Evolutionary conservation across 2,329 filamentous ascomycete genomes (phyloP).

Genomic region (Microsporum canis): DNA sequence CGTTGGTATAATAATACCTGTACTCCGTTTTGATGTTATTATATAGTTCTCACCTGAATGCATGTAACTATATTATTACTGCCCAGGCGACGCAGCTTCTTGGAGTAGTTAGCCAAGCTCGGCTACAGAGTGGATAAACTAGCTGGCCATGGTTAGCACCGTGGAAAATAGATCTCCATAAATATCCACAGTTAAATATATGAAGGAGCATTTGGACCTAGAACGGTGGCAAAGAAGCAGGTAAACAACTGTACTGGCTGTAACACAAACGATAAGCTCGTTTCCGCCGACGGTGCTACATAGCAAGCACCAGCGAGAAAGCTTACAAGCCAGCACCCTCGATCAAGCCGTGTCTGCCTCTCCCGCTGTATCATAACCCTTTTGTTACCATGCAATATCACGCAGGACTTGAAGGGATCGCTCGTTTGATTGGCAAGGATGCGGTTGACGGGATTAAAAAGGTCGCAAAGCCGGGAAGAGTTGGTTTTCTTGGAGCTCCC

Average conservation of each 20-base stretch:
- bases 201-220: too few species aligned
- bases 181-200: not conserved
- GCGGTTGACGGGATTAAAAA: not conserved
- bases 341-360: too few species aligned
- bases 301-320: not conserved
- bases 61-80: not conserved
- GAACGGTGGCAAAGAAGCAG: not conserved
- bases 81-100: not conserved
- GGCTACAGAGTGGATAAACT: not conserved
- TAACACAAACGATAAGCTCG: not conserved
- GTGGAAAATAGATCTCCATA: not conserved
- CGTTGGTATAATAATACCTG: constrained; percentile 1
- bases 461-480: not conserved
- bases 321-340: not conserved
- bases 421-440: not conserved
- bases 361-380: not conserved
- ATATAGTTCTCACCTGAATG: not conserved
- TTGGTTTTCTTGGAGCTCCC: not conserved
- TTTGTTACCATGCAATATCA: not conserved
- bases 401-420: not conserved
- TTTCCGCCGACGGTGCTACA: not conserved
- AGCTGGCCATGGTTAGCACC: not conserved
- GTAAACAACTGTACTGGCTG: not conserved
- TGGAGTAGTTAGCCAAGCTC: not conserved
- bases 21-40: not conserved